These are phyloP conservation scores for Pulveroboletus sp. DNA, from an alignment of 768 basidiomycete species.

Conservation along the genomic window DNA sequence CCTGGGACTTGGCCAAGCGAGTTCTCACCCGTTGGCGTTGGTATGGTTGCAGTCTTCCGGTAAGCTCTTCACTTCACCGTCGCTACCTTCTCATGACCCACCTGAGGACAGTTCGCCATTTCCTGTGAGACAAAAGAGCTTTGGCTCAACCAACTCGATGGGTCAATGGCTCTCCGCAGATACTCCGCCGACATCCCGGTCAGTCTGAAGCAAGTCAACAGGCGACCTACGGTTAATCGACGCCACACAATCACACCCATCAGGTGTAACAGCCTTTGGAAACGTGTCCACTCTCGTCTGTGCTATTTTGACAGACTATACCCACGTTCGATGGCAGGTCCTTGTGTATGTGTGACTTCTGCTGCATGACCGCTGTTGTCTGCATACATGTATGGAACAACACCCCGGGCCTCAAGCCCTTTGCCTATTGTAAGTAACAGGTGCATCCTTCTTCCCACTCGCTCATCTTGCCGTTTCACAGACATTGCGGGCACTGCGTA, in stretches of 20 bases:
- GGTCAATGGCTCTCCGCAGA: conserved; percentile 62
- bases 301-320: conserved; percentile 60
- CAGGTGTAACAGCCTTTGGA: conserved; percentile 59
- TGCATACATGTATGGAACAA: conserved; percentile 59
- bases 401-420: conserved; percentile 62
- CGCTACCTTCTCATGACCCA: neutral
- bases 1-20: conserved; percentile 43
- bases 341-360: conserved; percentile 59
- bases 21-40: conserved; percentile 60
- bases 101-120: conserved; percentile 48
- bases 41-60: conserved; percentile 63
- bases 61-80: conserved; percentile 25
- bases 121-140: conserved; percentile 67
- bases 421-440: conserved; percentile 60
- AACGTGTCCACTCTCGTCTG: conserved; percentile 60
- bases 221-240: neutral
- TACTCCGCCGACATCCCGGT: conserved; percentile 61
- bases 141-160: conserved; percentile 70
- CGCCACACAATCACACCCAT: conserved; percentile 44
- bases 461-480: conserved; percentile 14
- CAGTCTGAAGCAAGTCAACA: conserved; percentile 4
- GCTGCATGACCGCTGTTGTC: conserved; percentile 48
- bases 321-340: conserved; percentile 55
- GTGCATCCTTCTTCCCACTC: neutral
- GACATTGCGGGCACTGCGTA: conserved; percentile 64